phyloP scores from a whole-genome alignment of 768 basidiomycete species.

The Psilocybe tampanensis region DNA sequence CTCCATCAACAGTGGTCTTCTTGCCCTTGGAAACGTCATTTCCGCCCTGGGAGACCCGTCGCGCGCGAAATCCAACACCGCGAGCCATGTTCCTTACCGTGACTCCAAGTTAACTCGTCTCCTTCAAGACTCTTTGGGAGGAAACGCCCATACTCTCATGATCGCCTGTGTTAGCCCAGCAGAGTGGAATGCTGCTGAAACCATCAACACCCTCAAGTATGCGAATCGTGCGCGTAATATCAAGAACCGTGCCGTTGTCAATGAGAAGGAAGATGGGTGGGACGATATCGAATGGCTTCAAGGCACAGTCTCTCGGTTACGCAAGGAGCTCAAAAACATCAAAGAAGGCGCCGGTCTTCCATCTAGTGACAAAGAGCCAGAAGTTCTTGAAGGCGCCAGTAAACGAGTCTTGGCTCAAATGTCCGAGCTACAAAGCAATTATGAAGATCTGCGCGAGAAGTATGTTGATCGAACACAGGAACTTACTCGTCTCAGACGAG shows the following conservation, averaged over 20 bases:
- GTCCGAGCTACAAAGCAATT: slow-evolving; percentile 83
- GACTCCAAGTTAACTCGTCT: slow-evolving; percentile 98
- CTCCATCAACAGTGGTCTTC: slow-evolving; percentile 95
- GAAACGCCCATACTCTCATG: slow-evolving; percentile 98
- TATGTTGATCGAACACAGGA: slow-evolving; percentile 90
- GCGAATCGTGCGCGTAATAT: slow-evolving; percentile 97
- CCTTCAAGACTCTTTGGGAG: slow-evolving; percentile 95
- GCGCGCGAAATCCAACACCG: slow-evolving; percentile 80
- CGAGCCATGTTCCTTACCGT: slow-evolving; percentile 93
- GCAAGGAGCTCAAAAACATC: slow-evolving; percentile 82
- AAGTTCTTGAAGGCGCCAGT: slow-evolving; percentile 59
- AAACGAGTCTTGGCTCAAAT: slow-evolving; percentile 82
- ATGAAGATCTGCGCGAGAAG: slow-evolving; percentile 80
- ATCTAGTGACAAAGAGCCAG: slow-evolving; percentile 33
- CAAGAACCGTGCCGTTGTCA: slow-evolving; percentile 90
- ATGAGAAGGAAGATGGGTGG: slow-evolving; percentile 97
- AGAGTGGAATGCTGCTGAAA: slow-evolving; percentile 94
- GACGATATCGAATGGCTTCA: slow-evolving; percentile 98
- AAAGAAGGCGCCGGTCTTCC: slow-evolving; percentile 61
- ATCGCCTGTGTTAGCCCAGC: slow-evolving; percentile 97
- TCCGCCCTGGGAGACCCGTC: slow-evolving; percentile 95
- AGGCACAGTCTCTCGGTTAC: slow-evolving; percentile 77
- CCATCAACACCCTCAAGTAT: slow-evolving; percentile 94
- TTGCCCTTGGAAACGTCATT: slow-evolving; percentile 97
- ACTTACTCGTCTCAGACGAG: slow-evolving; percentile 75